Conservation (phyloP, 768 basidiomycete species). For the Rhizopogon sp. region DNA sequence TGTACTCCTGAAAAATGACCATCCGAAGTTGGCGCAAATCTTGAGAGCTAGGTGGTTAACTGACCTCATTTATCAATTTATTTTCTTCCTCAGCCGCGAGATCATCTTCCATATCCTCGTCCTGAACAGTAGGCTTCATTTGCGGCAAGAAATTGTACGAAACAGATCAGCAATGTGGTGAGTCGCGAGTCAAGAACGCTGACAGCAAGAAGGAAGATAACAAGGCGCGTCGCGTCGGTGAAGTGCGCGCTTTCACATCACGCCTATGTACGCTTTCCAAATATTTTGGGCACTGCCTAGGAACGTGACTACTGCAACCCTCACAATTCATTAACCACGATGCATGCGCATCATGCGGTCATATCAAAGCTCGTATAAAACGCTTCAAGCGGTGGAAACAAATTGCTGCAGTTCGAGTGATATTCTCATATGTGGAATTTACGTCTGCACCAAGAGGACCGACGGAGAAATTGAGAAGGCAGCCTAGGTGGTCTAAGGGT, state of each 20-base stretch:
- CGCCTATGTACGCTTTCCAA: background rate
- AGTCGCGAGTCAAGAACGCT: background rate
- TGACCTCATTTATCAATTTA: constrained; percentile 82
- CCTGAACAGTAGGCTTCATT: constrained; percentile 44
- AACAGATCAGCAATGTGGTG: background rate
- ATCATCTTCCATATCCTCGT: constrained; percentile 75
- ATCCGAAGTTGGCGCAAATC: constrained; percentile 7
- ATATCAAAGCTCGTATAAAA: background rate
- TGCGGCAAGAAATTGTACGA: background rate
- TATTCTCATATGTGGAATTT: background rate
- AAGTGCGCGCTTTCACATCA: background rate
- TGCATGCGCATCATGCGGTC: background rate
- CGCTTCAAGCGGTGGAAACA: background rate
- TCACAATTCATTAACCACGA: no score
- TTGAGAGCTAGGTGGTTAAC: constrained; percentile 12
- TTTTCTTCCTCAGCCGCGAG: constrained; percentile 82
- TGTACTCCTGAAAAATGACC: constrained; percentile 59
- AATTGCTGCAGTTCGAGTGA: background rate
- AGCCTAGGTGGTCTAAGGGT: constrained; percentile 20
- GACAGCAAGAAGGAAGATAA: constrained; percentile 1
- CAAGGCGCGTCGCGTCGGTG: constrained; percentile 21
- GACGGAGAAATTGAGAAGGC: constrained; percentile 1
- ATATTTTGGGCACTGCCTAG: background rate
- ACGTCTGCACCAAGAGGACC: background rate
- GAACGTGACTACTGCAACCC: no score